Conservation (phyloP, 257 asterid genomes). For the Solanum pimpinellifolium region DNA sequence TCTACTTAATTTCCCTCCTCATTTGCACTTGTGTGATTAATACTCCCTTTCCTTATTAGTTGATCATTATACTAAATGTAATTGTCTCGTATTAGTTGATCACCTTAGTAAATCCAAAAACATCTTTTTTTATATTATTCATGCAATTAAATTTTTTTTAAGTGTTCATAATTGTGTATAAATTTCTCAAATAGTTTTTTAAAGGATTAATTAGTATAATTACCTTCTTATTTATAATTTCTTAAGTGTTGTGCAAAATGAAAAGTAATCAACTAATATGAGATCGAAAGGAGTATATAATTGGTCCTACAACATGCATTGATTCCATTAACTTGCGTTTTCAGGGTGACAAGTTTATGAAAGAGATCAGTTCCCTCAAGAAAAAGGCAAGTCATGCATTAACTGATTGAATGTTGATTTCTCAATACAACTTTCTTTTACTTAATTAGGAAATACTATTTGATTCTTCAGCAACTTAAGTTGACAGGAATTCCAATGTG, state of each 20-base stretch:
- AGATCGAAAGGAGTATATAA: neutral
- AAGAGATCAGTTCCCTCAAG: slow-evolving; percentile 45
- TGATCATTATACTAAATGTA: too few relatives aligned
- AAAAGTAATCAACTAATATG: neutral
- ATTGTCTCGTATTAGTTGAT: too few relatives aligned
- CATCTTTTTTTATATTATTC: too few relatives aligned
- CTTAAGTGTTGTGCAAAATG: neutral
- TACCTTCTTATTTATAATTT: neutral
- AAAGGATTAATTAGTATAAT: neutral
- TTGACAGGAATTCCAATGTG: neutral
- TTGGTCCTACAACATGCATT: neutral
- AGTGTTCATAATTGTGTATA: neutral
- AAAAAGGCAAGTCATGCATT: slow-evolving; percentile 36
- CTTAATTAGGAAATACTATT: neutral
- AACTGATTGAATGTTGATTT: neutral
- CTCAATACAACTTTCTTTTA: neutral
- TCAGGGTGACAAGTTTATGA: slow-evolving; percentile 43
- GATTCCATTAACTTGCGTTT: slow-evolving; percentile 1
- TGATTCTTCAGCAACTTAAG: neutral
- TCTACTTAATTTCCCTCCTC: neutral
- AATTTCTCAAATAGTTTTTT: neutral
- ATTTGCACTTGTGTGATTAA: neutral
- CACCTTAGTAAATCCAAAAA: neutral
- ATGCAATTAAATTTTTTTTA: neutral
- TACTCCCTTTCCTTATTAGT: neutral